These are phyloP conservation scores for Salix purpurea DNA, from an alignment of 345 rosid genomes.

Conservation along the genomic window DNA sequence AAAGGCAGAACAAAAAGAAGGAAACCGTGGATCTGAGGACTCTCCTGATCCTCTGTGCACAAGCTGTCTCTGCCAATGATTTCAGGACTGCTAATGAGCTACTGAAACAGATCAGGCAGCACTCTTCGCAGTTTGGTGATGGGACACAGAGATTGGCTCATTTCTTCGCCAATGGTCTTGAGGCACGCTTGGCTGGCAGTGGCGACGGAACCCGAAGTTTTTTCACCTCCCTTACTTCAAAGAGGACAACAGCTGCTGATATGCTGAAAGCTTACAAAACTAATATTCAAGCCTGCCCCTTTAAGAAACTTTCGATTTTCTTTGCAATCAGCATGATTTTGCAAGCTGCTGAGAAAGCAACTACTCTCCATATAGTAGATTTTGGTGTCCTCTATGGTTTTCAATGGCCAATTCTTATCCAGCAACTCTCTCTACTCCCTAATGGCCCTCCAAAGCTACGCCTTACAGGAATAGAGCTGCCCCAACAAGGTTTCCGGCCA, in stretches of 20 bases:
- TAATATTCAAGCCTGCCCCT: conserved; percentile 70
- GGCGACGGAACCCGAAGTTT: conserved; percentile 55
- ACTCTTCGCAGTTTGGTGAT: conserved; percentile 79
- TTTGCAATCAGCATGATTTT: conserved; percentile 50
- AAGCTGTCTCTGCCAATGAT: conserved; percentile 77
- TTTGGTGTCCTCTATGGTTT: conserved; percentile 91
- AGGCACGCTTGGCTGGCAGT: conserved; percentile 60
- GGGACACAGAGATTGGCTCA: conserved; percentile 84
- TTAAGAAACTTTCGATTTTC: conserved; percentile 67
- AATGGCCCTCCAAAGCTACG: conserved; percentile 77
- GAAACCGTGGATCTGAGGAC: conserved; percentile 85
- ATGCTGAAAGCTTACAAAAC: conserved; percentile 77
- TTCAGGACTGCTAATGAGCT: conserved; percentile 56
- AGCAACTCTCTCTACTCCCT: conserved; percentile 39
- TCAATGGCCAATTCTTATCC: conserved; percentile 88
- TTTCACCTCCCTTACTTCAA: conserved; percentile 53
- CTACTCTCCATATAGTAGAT: conserved; percentile 73
- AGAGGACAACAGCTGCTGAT: conserved; percentile 65
- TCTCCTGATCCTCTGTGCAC: conserved; percentile 74
- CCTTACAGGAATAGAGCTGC: conserved; percentile 90
- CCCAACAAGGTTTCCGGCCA: conserved; percentile 90
- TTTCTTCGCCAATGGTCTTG: conserved; percentile 77
- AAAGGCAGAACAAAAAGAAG: conserved; percentile 45
- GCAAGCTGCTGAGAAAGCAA: conserved; percentile 41
- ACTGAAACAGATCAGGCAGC: conserved; percentile 71